phyloP scores from a whole-genome alignment of 371 early-diverging fungal genomes.

The Mucor lusitanicus region DNA sequence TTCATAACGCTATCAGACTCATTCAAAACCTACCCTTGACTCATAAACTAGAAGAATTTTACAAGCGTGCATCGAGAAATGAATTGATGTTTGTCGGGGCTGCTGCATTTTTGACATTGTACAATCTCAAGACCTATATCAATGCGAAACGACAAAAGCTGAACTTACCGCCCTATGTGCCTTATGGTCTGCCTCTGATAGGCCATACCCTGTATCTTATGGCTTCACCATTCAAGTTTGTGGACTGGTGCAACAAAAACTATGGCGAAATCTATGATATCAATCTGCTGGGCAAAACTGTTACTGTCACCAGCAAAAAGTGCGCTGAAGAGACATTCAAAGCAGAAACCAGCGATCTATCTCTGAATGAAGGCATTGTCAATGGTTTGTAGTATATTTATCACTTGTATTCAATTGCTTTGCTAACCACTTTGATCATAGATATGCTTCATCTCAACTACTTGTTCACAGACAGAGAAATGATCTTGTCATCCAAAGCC shows the following conservation, averaged over 20 bases:
- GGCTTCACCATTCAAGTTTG: conserved; percentile 21
- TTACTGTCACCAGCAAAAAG: conserved; percentile 30
- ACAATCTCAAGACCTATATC: conserved; percentile 26
- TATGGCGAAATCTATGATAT: conserved; percentile 41
- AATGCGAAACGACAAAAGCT: conserved; percentile 24
- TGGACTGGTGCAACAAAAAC: conserved; percentile 36
- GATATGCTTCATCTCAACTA: conserved; percentile 39
- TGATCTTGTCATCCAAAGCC: conserved; percentile 32
- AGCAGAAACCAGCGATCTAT: conserved; percentile 23
- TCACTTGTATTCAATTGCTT: no score
- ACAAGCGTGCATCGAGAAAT: conserved; percentile 28
- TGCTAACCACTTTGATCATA: neutral
- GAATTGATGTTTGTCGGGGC: conserved; percentile 28
- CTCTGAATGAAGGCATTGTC: conserved; percentile 33
- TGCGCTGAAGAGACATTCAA: conserved; percentile 36
- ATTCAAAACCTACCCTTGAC: conserved; percentile 5
- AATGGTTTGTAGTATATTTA: conserved; percentile 24
- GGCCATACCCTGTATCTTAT: conserved; percentile 38
- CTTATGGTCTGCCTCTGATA: conserved; percentile 33
- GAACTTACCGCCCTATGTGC: conserved; percentile 34
- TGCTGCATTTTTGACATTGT: conserved; percentile 29
- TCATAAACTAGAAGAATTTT: conserved; percentile 11
- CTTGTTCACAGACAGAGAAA: conserved; percentile 18
- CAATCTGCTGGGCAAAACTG: conserved; percentile 15
- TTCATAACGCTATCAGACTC: conserved; percentile 10